A percentile compares a stretch with the other conserved stretches of the same genome.
These are phyloP conservation scores for Orbilia quercus DNA, from an alignment of 2,329 filamentous ascomycete genomes.

Conservation along the genomic window DNA sequence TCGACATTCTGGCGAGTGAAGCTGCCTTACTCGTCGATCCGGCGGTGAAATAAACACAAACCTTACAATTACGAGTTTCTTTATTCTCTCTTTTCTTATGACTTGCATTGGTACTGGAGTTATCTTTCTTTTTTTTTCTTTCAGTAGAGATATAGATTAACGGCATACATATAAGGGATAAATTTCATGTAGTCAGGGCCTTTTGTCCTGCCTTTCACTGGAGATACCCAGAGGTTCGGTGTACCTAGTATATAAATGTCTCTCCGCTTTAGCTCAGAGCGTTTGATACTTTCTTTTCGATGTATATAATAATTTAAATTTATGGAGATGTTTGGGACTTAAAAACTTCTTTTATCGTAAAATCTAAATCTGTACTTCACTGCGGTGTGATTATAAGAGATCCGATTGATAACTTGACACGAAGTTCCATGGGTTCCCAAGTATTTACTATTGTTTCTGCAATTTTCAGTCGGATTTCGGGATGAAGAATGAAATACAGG, in stretches of 20 bases:
- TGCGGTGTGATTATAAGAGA: background rate
- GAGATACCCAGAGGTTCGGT: background rate
- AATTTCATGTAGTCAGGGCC: background rate
- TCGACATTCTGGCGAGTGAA: slow-evolving; percentile 28
- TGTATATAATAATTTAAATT: background rate
- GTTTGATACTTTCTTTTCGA: background rate
- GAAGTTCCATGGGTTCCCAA: no score
- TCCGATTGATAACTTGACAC: no score
- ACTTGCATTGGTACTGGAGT: background rate
- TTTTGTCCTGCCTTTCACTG: background rate
- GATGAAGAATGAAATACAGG: no score
- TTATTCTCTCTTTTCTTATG: slow-evolving; percentile 3
- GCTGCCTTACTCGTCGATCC: slow-evolving; percentile 44
- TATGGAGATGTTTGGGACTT: no score
- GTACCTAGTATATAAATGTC: background rate
- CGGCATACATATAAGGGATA: background rate
- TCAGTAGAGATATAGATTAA: background rate
- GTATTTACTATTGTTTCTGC: no score
- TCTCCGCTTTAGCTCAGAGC: background rate
- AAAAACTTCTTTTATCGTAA: background rate
- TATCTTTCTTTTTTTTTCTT: slow-evolving; percentile 9
- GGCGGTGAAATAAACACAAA: slow-evolving; percentile 19
- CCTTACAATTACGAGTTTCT: background rate
- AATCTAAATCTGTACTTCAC: background rate
- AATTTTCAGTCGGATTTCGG: no score